Evolutionary conservation across 495 filamentous ascomycete species (phyloP).

Genomic region (Astrothelium subdiscretum): DNA sequence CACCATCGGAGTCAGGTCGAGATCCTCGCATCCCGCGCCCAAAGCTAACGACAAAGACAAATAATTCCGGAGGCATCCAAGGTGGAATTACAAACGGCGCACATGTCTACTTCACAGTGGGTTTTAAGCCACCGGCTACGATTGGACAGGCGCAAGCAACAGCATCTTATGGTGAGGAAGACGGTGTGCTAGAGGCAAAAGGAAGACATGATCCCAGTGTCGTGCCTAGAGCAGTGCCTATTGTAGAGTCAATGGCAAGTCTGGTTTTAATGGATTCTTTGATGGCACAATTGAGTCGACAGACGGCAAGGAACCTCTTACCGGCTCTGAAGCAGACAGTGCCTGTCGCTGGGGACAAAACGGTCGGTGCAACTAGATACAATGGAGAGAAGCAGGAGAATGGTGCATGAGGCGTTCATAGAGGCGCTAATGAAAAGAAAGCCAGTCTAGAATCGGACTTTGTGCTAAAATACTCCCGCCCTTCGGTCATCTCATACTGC

Average conservation of each 20-base stretch:
- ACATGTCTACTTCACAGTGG: conserved; percentile 88
- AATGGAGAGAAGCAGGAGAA: background rate
- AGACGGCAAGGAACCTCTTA: conserved; percentile 40
- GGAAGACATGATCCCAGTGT: conserved; percentile 95
- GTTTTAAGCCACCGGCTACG: conserved; percentile 91
- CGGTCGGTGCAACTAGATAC: background rate
- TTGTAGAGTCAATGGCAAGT: conserved; percentile 93
- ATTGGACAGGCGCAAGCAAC: conserved; percentile 89
- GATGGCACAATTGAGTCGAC: conserved; percentile 69
- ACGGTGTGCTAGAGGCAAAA: conserved; percentile 81
- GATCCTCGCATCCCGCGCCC: conserved; percentile 18
- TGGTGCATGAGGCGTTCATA: no score
- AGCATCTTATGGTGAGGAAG: conserved; percentile 57
- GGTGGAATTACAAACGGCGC: conserved; percentile 94
- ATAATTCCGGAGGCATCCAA: conserved; percentile 94
- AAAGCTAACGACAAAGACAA: conserved; percentile 76
- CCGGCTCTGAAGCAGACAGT: conserved; percentile 35
- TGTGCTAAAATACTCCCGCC: no score
- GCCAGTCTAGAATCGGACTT: no score
- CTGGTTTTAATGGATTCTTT: conserved; percentile 87
- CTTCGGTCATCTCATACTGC: no score
- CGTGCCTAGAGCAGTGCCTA: conserved; percentile 89
- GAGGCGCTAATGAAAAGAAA: no score
- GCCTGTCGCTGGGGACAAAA: conserved; percentile 2
- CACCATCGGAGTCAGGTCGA: conserved; percentile 4